Evolutionary conservation across 208 protist genomes (phyloP), one percentile per base, ranked within the genome.

Genomic region (Phytomonas sp.): DNA sequence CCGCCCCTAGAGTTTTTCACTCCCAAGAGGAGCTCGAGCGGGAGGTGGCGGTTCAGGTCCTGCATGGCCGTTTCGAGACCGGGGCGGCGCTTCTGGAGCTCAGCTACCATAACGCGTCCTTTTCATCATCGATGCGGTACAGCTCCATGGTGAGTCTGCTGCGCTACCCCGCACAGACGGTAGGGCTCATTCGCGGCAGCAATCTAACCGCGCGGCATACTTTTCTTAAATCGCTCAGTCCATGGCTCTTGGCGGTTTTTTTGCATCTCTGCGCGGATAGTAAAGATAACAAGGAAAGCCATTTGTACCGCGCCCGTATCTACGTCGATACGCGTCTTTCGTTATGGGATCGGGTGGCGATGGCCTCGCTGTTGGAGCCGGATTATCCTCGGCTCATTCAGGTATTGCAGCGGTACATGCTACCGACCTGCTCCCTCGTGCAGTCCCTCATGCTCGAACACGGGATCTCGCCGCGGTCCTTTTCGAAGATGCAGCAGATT

Each of bases 261-360:
- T 65, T 84, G 26, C 82, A 68, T 61, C 60, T 85, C 51, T 81
- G 75, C 65, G 56, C 73, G 40, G 70, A 65, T 17, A 36, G 0
- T 33, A n/a, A 29, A 17, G 51, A 70, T 17, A 28, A 51, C 59
- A 61, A 26, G n/a, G 62, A 66, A 6, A 28, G 33, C 5, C 51
- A 9, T 8, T 60, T 43, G 26, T 32, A 62, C 53, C 67, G 51
- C 30, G 28, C 46, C 34, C 61, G n/a, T 61, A 75, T 59, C 61
- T 77, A 56, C 73, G 71, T 53, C 31, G 66, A 67, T 76, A 74
- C 56, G 28, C 67, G 4, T 17, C 63, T 95, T 30, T 71, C 81
- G 2, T 63, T 95, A 31, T 95, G 84, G 86, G 89, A 95, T 73
- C 89, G 86, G 60, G 72, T 95, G 60, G 89, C 89, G 20, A 76